phyloP scores from a whole-genome alignment of 768 basidiomycete genomes.

The Tulasnella sp. region DNA sequence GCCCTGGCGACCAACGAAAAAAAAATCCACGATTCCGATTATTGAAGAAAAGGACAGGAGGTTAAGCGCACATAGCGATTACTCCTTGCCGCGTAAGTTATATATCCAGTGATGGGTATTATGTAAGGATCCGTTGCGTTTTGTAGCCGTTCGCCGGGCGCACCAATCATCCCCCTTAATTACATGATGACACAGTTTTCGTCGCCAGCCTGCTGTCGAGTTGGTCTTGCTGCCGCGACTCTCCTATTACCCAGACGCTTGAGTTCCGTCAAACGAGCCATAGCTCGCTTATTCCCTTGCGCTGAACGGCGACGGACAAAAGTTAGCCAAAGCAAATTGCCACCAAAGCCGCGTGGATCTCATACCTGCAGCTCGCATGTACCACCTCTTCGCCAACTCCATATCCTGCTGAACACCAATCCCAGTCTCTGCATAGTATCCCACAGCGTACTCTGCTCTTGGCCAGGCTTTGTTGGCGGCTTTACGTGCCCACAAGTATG shows the following conservation, averaged over 20 bases:
- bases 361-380: conserved; percentile 96
- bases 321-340: neutral
- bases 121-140: neutral
- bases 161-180: neutral
- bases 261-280: conserved; percentile 92
- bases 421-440: conserved; percentile 95
- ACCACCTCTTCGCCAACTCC: conserved; percentile 96
- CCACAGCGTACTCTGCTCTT: conserved; percentile 98
- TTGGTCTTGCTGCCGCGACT: conserved; percentile 71
- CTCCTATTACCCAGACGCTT: conserved; percentile 81
- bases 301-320: conserved; percentile 41
- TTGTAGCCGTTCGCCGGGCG: neutral
- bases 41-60: neutral
- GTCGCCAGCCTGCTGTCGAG: conserved; percentile 86
- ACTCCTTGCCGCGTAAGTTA: neutral
- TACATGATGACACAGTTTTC: conserved; percentile 71
- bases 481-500: conserved; percentile 95
- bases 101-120: neutral
- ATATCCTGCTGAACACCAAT: conserved; percentile 95
- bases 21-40: neutral
- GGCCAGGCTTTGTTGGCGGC: conserved; percentile 94
- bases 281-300: conserved; percentile 97
- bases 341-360: conserved; percentile 14
- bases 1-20: neutral
- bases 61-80: neutral